A percentile compares a stretch with the other conserved stretches of the same genome.
phyloP scores from a whole-genome alignment of 1,139 yeast species.

The Lodderomyces jiufengensis region DNA sequence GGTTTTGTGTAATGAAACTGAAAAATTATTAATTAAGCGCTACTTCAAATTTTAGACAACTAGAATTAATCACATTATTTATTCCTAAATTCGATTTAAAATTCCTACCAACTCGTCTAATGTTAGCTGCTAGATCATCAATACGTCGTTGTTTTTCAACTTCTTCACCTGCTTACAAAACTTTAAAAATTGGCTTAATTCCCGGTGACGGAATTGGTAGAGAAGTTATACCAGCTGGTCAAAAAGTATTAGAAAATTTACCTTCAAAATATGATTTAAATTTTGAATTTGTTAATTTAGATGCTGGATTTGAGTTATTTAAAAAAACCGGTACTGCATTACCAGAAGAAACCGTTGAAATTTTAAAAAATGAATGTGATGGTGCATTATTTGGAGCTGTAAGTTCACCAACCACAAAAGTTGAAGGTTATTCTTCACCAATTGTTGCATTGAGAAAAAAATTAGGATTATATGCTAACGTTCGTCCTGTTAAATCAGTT shows the following conservation, averaged over 20 bases:
- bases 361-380: conserved; percentile 80
- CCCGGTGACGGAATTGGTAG: conserved; percentile 99
- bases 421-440: conserved; percentile 95
- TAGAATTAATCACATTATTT: not conserved
- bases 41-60: not conserved
- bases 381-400: conserved; percentile 98
- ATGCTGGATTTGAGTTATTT: conserved; percentile 94
- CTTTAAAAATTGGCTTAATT: conserved; percentile 57
- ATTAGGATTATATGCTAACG: conserved; percentile 91
- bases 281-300: conserved; percentile 81
- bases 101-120: too few relatives aligned
- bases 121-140: conserved; percentile 23
- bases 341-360: conserved; percentile 85
- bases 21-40: too few relatives aligned
- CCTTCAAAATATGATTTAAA: conserved; percentile 71
- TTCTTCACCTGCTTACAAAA: conserved; percentile 28
- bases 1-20: conserved; percentile 1
- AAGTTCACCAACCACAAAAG: conserved; percentile 89
- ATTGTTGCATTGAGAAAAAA: conserved; percentile 96
- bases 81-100: too few relatives aligned
- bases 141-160: conserved; percentile 38
- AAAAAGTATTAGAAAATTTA: conserved; percentile 75
- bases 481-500: conserved; percentile 94
- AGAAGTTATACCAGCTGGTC: conserved; percentile 96
- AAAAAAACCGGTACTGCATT: conserved; percentile 91